These are phyloP conservation scores for Suhomyces vadensis DNA, from an alignment of 805 yeast species.

Conservation along the genomic window DNA sequence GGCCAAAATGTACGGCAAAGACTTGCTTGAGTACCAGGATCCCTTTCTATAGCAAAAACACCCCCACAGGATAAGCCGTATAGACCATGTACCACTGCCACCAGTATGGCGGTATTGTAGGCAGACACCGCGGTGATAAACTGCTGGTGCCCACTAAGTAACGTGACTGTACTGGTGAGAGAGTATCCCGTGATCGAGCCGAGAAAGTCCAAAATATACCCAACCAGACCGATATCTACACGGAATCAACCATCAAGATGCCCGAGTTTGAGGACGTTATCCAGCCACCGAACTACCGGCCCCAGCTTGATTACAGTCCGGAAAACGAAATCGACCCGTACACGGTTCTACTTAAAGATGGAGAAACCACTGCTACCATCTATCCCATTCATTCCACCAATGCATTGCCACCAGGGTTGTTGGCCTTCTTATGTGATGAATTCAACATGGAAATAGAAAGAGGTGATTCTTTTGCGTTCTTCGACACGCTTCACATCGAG, in stretches of 20 bases:
- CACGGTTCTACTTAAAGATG: slow-evolving; percentile 80
- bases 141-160: no score
- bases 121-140: no score
- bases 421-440: slow-evolving; percentile 85
- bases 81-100: no score
- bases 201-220: slow-evolving; percentile 21
- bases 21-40: slow-evolving; percentile 31
- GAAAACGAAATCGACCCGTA: slow-evolving; percentile 54
- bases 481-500: slow-evolving; percentile 73
- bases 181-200: not conserved
- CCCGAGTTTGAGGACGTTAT: slow-evolving; percentile 52
- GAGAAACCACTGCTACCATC: slow-evolving; percentile 89
- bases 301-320: slow-evolving; percentile 40
- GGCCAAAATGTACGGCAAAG: slow-evolving; percentile 77
- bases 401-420: slow-evolving; percentile 73
- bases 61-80: no score
- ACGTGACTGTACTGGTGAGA: not conserved
- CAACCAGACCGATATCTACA: slow-evolving; percentile 37
- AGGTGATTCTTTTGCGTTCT: slow-evolving; percentile 86
- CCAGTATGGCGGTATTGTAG: no score
- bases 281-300: slow-evolving; percentile 49
- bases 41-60: no score
- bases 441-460: slow-evolving; percentile 88
- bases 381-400: slow-evolving; percentile 74
- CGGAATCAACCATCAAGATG: slow-evolving; percentile 28